Conservation (phyloP, 1,284 basidiomycete species). For the Boletus semigastroideus region DNA sequence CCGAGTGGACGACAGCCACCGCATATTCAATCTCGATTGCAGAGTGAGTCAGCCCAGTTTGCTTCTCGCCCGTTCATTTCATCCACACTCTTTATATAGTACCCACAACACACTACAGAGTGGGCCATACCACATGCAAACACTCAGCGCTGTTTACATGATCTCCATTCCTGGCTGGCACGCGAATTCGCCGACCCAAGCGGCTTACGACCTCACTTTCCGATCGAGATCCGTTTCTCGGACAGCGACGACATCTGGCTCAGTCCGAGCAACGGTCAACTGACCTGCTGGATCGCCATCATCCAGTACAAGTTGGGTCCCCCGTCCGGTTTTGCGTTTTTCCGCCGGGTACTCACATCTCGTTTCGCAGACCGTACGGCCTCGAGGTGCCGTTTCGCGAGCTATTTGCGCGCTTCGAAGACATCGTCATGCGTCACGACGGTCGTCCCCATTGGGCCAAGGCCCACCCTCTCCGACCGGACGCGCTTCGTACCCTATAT, state of each 20-base stretch:
- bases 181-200: slow-evolving; percentile 63
- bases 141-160: slow-evolving; percentile 67
- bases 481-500: slow-evolving; percentile 69
- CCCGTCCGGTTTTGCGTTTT: background rate
- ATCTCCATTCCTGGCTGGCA: slow-evolving; percentile 75
- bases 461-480: slow-evolving; percentile 76
- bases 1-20: slow-evolving; percentile 70
- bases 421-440: slow-evolving; percentile 68
- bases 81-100: slow-evolving; percentile 38
- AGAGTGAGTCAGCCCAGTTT: slow-evolving; percentile 50
- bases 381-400: slow-evolving; percentile 83
- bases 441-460: slow-evolving; percentile 99
- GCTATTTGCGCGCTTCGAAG: slow-evolving; percentile 81
- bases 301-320: slow-evolving; percentile 81
- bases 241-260: slow-evolving; percentile 92
- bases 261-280: slow-evolving; percentile 79
- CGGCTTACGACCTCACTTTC: slow-evolving; percentile 88
- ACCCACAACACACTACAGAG: slow-evolving; percentile 87
- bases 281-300: slow-evolving; percentile 94
- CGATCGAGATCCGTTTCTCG: slow-evolving; percentile 91
- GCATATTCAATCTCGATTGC: slow-evolving; percentile 84
- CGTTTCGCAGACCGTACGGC: slow-evolving; percentile 75
- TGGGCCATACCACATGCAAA: slow-evolving; percentile 84
- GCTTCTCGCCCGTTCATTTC: background rate
- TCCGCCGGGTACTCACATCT: too few species aligned